phyloP scores from a whole-genome alignment of 140 eudicot genomes.

The Oenanthe javanica region DNA sequence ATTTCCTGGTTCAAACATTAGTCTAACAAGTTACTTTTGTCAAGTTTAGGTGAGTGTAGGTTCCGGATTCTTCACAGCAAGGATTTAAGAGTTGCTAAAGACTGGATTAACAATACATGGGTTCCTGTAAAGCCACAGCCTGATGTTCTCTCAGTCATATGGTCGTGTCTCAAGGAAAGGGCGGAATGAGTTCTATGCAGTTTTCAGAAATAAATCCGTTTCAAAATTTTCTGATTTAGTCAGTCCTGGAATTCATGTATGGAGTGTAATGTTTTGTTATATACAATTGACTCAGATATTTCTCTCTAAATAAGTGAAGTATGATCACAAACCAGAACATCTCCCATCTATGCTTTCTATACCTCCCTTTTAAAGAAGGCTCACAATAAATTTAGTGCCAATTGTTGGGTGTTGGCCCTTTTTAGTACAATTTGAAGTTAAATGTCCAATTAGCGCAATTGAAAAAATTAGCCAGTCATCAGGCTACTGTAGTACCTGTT shows the following conservation, averaged over 20 bases:
- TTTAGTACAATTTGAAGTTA: too few species aligned
- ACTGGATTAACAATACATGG: conserved; percentile 52
- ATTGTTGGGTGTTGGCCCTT: not conserved
- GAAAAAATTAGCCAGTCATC: too few species aligned
- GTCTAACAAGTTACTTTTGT: not conserved
- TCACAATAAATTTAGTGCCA: not conserved
- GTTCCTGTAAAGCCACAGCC: conserved; percentile 31
- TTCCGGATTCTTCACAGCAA: conserved; percentile 20
- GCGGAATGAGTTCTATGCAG: not conserved
- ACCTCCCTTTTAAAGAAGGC: not conserved
- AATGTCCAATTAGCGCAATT: too few species aligned
- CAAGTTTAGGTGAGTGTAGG: conserved; percentile 33
- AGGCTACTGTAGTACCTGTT: too few species aligned
- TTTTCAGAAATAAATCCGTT: not conserved
- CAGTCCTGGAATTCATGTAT: not conserved
- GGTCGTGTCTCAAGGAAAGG: not conserved
- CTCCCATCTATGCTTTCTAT: not conserved
- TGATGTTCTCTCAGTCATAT: conserved; percentile 28
- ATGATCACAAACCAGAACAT: not conserved
- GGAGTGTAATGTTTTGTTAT: not conserved
- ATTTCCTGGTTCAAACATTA: not conserved
- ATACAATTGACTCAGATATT: not conserved
- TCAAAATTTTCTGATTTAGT: not conserved
- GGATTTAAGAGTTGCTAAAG: conserved; percentile 41
- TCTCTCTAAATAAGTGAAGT: not conserved